Percentiles rank a stretch among this genome's conserved stretches.
Evolutionary conservation across 768 basidiomycete genomes (phyloP).

Genomic region (Tricholoma sp.): DNA sequence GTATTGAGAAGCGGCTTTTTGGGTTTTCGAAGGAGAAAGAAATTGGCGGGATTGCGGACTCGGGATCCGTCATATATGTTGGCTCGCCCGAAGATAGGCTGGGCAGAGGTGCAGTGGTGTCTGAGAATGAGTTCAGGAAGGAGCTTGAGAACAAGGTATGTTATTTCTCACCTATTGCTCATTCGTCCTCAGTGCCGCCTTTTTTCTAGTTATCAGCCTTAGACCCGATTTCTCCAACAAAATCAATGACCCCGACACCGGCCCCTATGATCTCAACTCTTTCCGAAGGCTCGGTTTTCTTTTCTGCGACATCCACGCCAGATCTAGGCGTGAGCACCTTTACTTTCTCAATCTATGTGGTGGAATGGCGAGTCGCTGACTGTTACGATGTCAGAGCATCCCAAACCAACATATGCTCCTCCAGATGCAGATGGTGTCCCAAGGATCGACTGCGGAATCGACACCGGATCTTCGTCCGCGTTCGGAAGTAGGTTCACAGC

Average conservation of each 20-base stretch:
- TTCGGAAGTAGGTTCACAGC: constrained; percentile 15
- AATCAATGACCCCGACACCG: neutral
- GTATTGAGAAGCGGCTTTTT: constrained; percentile 11
- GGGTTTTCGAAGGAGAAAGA: neutral
- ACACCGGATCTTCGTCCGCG: constrained; percentile 1
- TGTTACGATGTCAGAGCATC: neutral
- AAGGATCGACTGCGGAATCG: neutral
- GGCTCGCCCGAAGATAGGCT: neutral
- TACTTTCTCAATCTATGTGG: neutral
- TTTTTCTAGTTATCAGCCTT: neutral
- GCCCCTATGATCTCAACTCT: neutral
- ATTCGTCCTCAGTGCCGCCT: neutral
- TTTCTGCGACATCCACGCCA: neutral
- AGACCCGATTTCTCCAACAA: neutral
- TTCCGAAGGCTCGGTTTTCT: neutral
- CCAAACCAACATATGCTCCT: too few species aligned
- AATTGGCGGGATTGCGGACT: neutral
- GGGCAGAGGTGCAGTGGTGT: neutral
- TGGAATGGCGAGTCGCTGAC: neutral
- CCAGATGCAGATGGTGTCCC: neutral
- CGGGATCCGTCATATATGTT: neutral
- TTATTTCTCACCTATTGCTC: neutral
- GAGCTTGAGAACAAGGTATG: neutral
- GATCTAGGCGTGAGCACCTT: neutral
- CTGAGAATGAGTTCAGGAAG: neutral